phyloP scores from a whole-genome alignment of 208 protist species.

The Trypanosoma brucei region DNA sequence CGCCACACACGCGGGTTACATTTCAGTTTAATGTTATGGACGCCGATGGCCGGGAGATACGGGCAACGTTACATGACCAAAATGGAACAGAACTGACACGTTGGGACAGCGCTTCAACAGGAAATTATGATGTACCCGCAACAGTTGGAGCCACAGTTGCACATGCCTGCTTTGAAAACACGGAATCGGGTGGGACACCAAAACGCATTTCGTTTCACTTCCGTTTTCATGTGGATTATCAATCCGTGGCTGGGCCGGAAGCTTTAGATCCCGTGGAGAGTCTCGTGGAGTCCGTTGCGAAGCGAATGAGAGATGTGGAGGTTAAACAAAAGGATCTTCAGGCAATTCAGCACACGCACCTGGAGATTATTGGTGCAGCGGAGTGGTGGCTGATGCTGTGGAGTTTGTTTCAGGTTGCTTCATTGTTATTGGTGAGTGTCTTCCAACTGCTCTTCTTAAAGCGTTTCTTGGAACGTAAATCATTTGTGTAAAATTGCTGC shows the following conservation, averaged over 20 bases:
- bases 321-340: constrained; percentile 50
- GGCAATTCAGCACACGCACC: constrained; percentile 56
- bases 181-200: constrained; percentile 26
- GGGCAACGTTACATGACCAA: constrained; percentile 25
- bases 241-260: constrained; percentile 18
- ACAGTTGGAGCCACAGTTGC: constrained; percentile 15
- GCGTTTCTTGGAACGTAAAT: constrained; percentile 73
- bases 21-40: constrained; percentile 39
- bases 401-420: constrained; percentile 62
- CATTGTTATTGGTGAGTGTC: constrained; percentile 51
- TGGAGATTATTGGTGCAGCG: constrained; percentile 52
- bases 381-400: constrained; percentile 62
- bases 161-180: constrained; percentile 52
- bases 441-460: constrained; percentile 77
- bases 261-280: constrained; percentile 70
- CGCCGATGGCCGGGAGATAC: constrained; percentile 22
- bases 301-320: constrained; percentile 36
- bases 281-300: constrained; percentile 30
- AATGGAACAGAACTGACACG: constrained; percentile 14
- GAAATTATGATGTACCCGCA: constrained; percentile 31
- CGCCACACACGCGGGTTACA: constrained; percentile 16
- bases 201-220: constrained; percentile 47
- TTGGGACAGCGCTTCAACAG: constrained; percentile 27
- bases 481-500: constrained; percentile 37
- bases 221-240: constrained; percentile 28